Evolutionary conservation across 495 filamentous ascomycete species (phyloP).

Genomic region (Trichoderma reesei): DNA sequence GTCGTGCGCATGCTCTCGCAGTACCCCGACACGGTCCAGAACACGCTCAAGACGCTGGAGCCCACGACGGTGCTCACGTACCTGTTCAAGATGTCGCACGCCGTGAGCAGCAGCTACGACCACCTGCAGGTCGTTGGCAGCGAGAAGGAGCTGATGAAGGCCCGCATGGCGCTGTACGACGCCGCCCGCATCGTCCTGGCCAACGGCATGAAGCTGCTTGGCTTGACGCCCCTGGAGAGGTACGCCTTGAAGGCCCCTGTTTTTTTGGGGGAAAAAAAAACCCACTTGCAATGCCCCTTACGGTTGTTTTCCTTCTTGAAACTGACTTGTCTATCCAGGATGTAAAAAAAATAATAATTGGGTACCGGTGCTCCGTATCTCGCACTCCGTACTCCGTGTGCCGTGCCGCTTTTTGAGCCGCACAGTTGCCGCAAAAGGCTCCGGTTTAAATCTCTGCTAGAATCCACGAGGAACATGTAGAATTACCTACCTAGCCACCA

Average conservation of each 20-base stretch:
- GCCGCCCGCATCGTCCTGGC: constrained; percentile 64
- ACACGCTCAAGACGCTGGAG: constrained; percentile 55
- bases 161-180: constrained; percentile 75
- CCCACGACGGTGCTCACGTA: constrained; percentile 65
- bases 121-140: constrained; percentile 70
- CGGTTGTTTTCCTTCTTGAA: not conserved
- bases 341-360: not conserved
- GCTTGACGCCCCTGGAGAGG: constrained; percentile 67
- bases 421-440: not conserved
- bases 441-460: not conserved
- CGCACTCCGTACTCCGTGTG: not conserved
- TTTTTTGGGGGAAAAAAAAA: not conserved
- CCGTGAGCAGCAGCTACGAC: constrained; percentile 75
- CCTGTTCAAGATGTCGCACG: constrained; percentile 82
- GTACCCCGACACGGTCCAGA: constrained; percentile 55
- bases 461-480: not conserved
- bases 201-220: constrained; percentile 78
- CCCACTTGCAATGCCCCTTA: not conserved
- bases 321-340: not conserved
- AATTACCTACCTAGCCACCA: not conserved
- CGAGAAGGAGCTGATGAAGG: constrained; percentile 58
- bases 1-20: constrained; percentile 51
- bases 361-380: not conserved
- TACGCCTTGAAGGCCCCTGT: not conserved
- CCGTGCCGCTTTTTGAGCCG: not conserved